Evolutionary conservation across 352 stramenopile species (phyloP).

Genomic region (Phytophthora pisi): DNA sequence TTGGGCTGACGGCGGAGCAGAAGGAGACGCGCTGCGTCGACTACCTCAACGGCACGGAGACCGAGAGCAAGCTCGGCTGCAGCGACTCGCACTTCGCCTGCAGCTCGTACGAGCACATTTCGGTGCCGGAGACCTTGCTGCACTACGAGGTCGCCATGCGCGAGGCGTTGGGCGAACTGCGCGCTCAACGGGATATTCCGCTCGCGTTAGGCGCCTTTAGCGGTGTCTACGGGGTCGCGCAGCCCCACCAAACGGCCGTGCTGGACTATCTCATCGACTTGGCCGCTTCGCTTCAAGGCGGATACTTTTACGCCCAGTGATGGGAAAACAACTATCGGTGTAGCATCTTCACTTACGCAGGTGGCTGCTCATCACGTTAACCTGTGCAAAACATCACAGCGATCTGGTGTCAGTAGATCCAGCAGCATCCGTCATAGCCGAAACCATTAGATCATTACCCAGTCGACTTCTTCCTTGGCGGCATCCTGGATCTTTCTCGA

Average conservation of each 20-base stretch:
- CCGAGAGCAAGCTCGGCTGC: constrained; percentile 44
- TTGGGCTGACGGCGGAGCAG: constrained; percentile 25
- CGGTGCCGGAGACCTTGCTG: constrained; percentile 19
- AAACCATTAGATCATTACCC: not conserved
- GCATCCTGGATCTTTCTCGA: constrained; percentile 20
- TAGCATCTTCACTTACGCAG: too few relatives aligned
- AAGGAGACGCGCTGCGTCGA: constrained; percentile 46
- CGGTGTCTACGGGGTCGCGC: constrained; percentile 59
- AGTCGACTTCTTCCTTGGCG: constrained; percentile 29
- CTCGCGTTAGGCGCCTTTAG: constrained; percentile 71
- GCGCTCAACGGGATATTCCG: constrained; percentile 30
- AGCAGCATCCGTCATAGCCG: too few relatives aligned
- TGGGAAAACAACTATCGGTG: too few relatives aligned
- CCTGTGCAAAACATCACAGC: constrained; percentile 2
- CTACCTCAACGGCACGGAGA: constrained; percentile 46
- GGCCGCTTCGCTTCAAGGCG: constrained; percentile 50
- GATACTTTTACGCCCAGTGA: constrained; percentile 72
- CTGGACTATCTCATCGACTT: constrained; percentile 73
- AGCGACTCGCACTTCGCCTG: constrained; percentile 46
- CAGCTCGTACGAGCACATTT: constrained; percentile 51
- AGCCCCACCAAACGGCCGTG: constrained; percentile 60
- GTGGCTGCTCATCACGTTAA: constrained; percentile 17
- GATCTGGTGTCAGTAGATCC: too few relatives aligned
- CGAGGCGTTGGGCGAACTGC: constrained; percentile 49
- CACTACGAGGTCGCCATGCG: constrained; percentile 54